Conservation (phyloP, 31 red algal genomes). For the Porphyra umbilicalis region DNA sequence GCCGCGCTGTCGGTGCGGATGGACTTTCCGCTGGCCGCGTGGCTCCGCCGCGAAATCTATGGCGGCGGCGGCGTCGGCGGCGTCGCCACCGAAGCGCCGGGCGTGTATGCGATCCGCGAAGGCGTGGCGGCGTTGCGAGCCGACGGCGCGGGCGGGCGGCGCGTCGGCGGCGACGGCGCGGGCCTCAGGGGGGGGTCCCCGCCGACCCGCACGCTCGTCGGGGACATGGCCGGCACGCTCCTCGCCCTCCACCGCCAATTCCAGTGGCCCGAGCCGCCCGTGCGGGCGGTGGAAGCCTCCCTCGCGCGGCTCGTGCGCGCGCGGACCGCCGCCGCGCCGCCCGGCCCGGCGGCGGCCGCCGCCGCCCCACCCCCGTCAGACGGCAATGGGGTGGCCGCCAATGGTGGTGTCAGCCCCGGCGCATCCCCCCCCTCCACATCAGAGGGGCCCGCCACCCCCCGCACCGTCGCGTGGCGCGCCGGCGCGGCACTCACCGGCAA, state of each 20-base stretch:
- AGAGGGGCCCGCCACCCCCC: neutral
- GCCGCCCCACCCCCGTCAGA: neutral
- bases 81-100: neutral
- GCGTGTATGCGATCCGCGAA: neutral
- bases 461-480: slow-evolving; percentile 20
- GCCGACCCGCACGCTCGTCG: slow-evolving; percentile 42
- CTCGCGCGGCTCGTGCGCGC: slow-evolving; percentile 44
- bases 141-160: neutral
- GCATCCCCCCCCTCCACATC: neutral
- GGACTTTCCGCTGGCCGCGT: slow-evolving; percentile 73
- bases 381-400: neutral
- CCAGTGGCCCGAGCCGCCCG: slow-evolving; percentile 48
- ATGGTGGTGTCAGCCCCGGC: slow-evolving; percentile 1
- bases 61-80: neutral
- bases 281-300: slow-evolving; percentile 40
- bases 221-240: slow-evolving; percentile 51
- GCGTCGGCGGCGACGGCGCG: slow-evolving; percentile 42
- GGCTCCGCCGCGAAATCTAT: slow-evolving; percentile 47
- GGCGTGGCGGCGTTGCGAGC: neutral
- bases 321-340: slow-evolving; percentile 11
- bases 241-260: slow-evolving; percentile 63
- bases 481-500: slow-evolving; percentile 16
- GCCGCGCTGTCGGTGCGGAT: slow-evolving; percentile 46
- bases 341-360: slow-evolving; percentile 3
- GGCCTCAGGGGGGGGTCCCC: slow-evolving; percentile 45